Conservation (phyloP, 176 grass and related monocot species). For the Juncus effusus region DNA sequence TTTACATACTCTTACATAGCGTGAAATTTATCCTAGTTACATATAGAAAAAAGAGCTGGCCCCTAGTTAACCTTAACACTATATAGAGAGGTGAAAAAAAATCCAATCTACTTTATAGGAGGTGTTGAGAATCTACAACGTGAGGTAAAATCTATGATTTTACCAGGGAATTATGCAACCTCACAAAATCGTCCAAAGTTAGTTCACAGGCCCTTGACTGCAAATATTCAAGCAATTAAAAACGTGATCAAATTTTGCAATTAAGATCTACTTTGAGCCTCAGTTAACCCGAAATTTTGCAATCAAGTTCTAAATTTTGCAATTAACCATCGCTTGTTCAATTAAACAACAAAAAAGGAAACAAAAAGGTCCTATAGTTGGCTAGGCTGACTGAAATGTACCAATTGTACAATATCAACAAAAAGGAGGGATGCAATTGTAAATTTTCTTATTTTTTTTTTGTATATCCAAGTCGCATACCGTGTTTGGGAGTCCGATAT, state of each 20-base stretch:
- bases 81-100: no score
- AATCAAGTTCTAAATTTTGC: constrained; percentile 6
- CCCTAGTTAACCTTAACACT: no score
- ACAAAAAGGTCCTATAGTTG: background rate
- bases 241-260: no score
- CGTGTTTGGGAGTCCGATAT: constrained; percentile 63
- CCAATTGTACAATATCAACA: background rate
- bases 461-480: constrained; percentile 35
- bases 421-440: background rate
- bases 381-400: no score
- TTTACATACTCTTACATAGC: no score
- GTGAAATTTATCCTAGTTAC: no score
- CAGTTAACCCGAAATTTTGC: background rate
- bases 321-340: background rate
- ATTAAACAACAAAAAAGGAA: background rate
- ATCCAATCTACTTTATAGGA: no score
- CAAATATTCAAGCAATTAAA: constrained; percentile 19
- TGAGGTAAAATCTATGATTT: constrained; percentile 34
- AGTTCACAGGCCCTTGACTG: constrained; percentile 89
- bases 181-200: constrained; percentile 79
- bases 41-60: no score
- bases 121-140: no score
- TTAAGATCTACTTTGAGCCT: background rate
- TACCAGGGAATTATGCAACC: constrained; percentile 59
- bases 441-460: background rate